phyloP scores from a whole-genome alignment of 139 green algal species.

The Chlorella ohadii region DNA sequence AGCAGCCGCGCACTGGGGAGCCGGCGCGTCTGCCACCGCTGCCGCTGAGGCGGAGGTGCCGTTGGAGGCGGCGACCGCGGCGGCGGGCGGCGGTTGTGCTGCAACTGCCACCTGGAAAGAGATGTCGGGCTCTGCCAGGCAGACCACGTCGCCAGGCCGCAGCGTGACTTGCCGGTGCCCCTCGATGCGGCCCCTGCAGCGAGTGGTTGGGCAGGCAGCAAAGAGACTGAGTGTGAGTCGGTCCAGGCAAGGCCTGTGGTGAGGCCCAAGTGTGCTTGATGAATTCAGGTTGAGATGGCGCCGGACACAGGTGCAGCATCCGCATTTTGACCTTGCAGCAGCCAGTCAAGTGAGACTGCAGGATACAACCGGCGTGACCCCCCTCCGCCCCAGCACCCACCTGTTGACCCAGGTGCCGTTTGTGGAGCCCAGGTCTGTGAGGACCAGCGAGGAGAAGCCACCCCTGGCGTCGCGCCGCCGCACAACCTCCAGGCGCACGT shows the following conservation, averaged over 20 bases:
- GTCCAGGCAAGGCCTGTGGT: too few relatives aligned
- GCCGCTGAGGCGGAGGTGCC: neutral
- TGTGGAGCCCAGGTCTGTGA: constrained; percentile 51
- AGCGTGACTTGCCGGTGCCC: constrained; percentile 37
- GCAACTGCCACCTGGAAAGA: constrained; percentile 41
- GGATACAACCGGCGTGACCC: too few relatives aligned
- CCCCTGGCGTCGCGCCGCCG: neutral
- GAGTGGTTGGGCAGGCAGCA: too few relatives aligned
- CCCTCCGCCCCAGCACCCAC: neutral
- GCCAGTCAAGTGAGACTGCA: too few relatives aligned
- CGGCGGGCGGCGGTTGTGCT: neutral
- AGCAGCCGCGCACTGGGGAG: neutral
- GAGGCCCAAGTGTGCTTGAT: too few relatives aligned
- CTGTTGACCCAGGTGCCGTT: constrained; percentile 62
- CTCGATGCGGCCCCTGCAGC: constrained; percentile 16
- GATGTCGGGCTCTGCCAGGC: constrained; percentile 42
- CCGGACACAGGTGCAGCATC: too few relatives aligned
- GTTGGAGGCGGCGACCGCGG: neutral
- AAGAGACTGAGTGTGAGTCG: too few relatives aligned
- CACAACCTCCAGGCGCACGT: constrained; percentile 51
- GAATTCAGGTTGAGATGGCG: too few relatives aligned
- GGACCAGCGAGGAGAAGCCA: constrained; percentile 8
- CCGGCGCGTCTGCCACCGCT: neutral
- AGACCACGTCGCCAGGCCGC: constrained; percentile 45
- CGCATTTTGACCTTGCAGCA: too few relatives aligned